A percentile compares a stretch with the other conserved stretches of the same genome.
Evolutionary conservation across 2,329 filamentous ascomycete species (phyloP).

Genomic region (Stagonosporopsis vannaccii): DNA sequence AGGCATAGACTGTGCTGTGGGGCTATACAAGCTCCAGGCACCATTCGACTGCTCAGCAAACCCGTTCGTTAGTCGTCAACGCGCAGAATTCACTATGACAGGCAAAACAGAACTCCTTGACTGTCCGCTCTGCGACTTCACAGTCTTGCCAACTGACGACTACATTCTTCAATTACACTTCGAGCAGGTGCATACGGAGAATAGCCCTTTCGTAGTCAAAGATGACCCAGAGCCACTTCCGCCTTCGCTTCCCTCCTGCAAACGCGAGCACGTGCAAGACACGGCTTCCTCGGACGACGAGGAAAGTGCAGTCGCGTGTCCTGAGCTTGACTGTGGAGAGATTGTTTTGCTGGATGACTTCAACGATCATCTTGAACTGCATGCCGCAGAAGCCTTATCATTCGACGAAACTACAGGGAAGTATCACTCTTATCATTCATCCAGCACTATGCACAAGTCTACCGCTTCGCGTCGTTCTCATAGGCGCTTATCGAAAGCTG

Average conservation of each 20-base stretch:
- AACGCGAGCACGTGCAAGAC: conserved; percentile 24
- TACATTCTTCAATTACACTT: conserved; percentile 51
- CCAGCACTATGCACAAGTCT: conserved; percentile 40
- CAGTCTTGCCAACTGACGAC: conserved; percentile 34
- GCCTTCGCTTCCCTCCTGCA: conserved; percentile 30
- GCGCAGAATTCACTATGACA: conserved; percentile 22
- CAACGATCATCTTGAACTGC: conserved; percentile 57
- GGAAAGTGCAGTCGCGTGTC: conserved; percentile 48
- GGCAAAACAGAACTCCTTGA: conserved; percentile 33
- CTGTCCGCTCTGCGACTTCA: conserved; percentile 48
- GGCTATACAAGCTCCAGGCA: not conserved
- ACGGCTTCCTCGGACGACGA: conserved; percentile 42
- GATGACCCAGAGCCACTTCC: conserved; percentile 42
- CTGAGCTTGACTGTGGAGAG: conserved; percentile 54
- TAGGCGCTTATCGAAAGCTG: conserved; percentile 27
- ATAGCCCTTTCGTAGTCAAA: conserved; percentile 47
- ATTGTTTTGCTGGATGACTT: conserved; percentile 51
- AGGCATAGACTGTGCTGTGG: not conserved
- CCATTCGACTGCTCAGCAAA: not conserved
- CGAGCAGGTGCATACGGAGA: conserved; percentile 49
- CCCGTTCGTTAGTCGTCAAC: not conserved
- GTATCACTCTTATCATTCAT: conserved; percentile 44
- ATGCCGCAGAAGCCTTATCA: conserved; percentile 51
- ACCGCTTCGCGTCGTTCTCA: conserved; percentile 30
- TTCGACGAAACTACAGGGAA: conserved; percentile 44